Percentiles rank a stretch among this genome's conserved stretches.
Evolutionary conservation across 176 grass and related monocot species (phyloP).

Genomic region (Poa pratensis): DNA sequence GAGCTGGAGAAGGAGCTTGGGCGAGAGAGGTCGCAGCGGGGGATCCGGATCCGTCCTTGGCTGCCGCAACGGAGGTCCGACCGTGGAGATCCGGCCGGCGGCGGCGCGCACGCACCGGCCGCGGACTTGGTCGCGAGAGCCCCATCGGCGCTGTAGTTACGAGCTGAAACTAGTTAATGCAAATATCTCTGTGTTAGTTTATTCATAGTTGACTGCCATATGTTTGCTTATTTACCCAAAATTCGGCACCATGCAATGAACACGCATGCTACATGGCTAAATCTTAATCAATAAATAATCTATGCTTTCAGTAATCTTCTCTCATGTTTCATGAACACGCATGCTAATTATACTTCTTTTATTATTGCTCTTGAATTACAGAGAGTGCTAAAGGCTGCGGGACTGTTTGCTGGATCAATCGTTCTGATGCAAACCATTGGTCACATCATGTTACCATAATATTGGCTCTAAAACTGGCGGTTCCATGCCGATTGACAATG

Average conservation of each 20-base stretch:
- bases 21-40: too few species aligned
- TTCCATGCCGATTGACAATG: not conserved
- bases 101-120: too few species aligned
- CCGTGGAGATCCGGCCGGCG: too few species aligned
- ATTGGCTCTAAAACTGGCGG: not conserved
- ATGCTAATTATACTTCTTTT: slow-evolving; percentile 3
- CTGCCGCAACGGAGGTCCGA: too few species aligned
- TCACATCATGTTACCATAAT: too few species aligned
- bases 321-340: not conserved
- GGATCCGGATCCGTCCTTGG: too few species aligned
- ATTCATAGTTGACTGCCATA: not conserved
- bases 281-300: not conserved
- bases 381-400: slow-evolving; percentile 56
- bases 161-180: too few species aligned
- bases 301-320: not conserved
- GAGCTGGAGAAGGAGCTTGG: too few species aligned
- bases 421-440: slow-evolving; percentile 22
- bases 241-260: too few species aligned
- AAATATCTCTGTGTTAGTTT: not conserved
- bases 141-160: too few species aligned
- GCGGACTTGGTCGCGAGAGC: too few species aligned
- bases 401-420: slow-evolving; percentile 67
- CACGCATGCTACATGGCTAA: too few species aligned
- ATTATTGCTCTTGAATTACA: slow-evolving; percentile 35
- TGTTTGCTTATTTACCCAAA: not conserved